phyloP scores from a whole-genome alignment of 345 rosid genomes.

The Eutrema japonicum region DNA sequence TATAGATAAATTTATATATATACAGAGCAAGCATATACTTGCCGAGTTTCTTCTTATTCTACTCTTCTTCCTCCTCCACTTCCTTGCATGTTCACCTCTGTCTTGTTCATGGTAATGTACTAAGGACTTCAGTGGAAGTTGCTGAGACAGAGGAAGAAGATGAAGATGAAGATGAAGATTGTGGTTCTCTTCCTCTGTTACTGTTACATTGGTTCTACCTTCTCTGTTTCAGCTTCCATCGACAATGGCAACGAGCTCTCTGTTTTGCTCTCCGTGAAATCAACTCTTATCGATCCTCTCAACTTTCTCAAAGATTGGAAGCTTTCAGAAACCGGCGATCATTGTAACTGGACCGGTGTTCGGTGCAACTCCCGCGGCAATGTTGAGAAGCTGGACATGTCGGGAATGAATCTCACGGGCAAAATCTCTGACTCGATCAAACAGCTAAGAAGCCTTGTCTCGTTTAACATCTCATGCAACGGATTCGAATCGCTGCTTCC shows the following conservation, averaged over 20 bases:
- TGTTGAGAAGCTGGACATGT: constrained; percentile 76
- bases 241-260: constrained; percentile 52
- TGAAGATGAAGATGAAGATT: constrained; percentile 43
- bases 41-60: constrained; percentile 47
- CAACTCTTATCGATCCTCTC: constrained; percentile 64
- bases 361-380: constrained; percentile 65
- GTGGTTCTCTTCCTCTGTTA: constrained; percentile 52
- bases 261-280: constrained; percentile 62
- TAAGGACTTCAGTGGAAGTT: constrained; percentile 41
- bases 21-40: constrained; percentile 41
- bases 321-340: constrained; percentile 45
- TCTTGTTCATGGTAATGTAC: constrained; percentile 47
- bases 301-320: constrained; percentile 73
- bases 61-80: constrained; percentile 37
- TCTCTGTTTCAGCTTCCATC: constrained; percentile 47
- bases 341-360: constrained; percentile 91
- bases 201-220: constrained; percentile 50
- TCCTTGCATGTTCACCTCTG: constrained; percentile 42
- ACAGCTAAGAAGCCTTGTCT: constrained; percentile 54
- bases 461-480: constrained; percentile 80
- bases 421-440: constrained; percentile 61
- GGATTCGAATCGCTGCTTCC: constrained; percentile 60
- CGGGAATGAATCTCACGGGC: constrained; percentile 80
- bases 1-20: constrained; percentile 18
- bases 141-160: constrained; percentile 41